Base-by-base conservation (phyloP, 495 filamentous ascomycete genomes). In the Hypoxylon lenormandii region DNA sequence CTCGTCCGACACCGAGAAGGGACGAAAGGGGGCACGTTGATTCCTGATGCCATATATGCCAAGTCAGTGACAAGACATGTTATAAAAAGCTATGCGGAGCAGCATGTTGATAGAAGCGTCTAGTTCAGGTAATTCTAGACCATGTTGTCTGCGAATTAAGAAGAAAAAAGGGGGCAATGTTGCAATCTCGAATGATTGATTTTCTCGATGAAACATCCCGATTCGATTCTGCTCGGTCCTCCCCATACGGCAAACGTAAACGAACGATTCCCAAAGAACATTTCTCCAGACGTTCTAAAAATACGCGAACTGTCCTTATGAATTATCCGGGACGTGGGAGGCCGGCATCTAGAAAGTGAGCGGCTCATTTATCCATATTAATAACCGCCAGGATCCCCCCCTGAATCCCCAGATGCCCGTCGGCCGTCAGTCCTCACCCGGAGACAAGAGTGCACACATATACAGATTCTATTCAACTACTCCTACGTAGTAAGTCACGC, bases 351-450 rank as follows among this genome's bases (percentile, higher is more conserved):
- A 55, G 42, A 55, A 54, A 43, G 51, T 42, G 38, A n/a, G 49
- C 15, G 42, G 22, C 47, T 56, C 42, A 67, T 67, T 60, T 55
- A 60, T 60, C 64, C 56, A 67, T 67, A 67, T 60, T 67, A 40
- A 40, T 54, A 23, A 52, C 55, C 26, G 54, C 59, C 63, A 66
- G 40, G 63, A 54, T 38, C 28, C 12, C 33, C 23, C 28, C 12
- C 33, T 18, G 19, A 51, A 48, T 38, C 46, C 47, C 54, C 47
- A 46, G 48, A 60, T 30, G 48, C 47, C 53, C 62, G 30, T 33
- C 30, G 10, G 3, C 30, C 12, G 46, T n/a, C 1, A 52, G n/a
- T 45, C 62, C 61, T 26, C 36, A 65, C 58, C 22, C 53, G 52
- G 46, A 65, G 36, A 38, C 36, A 38, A 38, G 10, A 42, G 30